These are phyloP conservation scores for Candolleomyces aberdarensis DNA, from an alignment of 768 basidiomycete genomes.

Conservation along the genomic window DNA sequence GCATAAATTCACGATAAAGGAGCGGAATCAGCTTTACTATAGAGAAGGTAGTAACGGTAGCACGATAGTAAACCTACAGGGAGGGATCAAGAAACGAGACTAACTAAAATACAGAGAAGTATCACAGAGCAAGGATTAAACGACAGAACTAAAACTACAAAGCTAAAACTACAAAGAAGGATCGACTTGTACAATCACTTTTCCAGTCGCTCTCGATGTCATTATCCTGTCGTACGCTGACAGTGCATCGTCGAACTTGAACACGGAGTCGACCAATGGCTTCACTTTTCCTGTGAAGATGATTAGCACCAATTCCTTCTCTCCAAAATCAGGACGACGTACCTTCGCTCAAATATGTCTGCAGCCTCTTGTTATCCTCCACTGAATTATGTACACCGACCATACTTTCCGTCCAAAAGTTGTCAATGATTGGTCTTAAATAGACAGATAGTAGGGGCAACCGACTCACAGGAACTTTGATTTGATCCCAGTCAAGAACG, in stretches of 20 bases:
- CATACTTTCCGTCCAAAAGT: constrained; percentile 28
- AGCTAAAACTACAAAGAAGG: neutral
- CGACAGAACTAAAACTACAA: too few species aligned
- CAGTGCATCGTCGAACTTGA: constrained; percentile 50
- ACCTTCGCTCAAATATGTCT: constrained; percentile 40
- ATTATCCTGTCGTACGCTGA: constrained; percentile 62
- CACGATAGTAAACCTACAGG: too few species aligned
- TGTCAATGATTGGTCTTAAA: neutral
- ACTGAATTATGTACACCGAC: constrained; percentile 22
- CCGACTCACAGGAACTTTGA: constrained; percentile 16
- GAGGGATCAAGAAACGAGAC: too few species aligned
- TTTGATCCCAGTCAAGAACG: constrained; percentile 51
- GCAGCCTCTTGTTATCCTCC: constrained; percentile 33
- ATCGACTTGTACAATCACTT: constrained; percentile 47
- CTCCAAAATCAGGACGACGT: neutral
- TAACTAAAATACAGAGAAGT: too few species aligned
- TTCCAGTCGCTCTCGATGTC: constrained; percentile 57
- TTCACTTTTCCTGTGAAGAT: constrained; percentile 42
- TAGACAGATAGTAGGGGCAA: neutral
- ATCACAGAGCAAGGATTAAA: too few species aligned
- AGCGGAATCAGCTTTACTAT: too few species aligned
- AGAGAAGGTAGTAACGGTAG: too few species aligned
- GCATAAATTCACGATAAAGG: too few species aligned
- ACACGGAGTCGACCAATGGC: constrained; percentile 57
- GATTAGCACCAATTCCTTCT: neutral